Base-by-base conservation (phyloP, 805 yeast genomes). In the Blastobotrys peoriensis region DNA sequence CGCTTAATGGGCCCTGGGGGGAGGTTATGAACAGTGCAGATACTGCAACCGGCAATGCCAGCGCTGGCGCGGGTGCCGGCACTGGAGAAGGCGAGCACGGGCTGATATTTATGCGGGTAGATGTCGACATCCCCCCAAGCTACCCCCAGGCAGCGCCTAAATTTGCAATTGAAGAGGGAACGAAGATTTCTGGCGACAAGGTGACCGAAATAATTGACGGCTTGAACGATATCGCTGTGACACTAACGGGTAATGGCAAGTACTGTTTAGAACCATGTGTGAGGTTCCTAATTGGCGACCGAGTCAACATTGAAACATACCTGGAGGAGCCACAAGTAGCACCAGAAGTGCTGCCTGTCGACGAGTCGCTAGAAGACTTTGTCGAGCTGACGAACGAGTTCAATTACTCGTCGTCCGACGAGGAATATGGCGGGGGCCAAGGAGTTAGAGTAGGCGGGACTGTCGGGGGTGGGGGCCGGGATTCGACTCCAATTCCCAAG, bases 241-340 rank as follows among this genome's bases (percentile, higher is more conserved):
- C 71, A 43, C 81, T 78, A 54, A 70, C 88, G 1, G 69, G 73
- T 25, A 68, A 72, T 30, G 76, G 78, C 23, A 68, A 70, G 48
- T 86, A 79, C 50, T 86, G 96, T 51, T 66, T 93, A 17, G 98
- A 93, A 58, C 81, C 84, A 1, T 78, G 89, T 53, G 61, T 91
- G 45, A 61, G 96, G 36, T 83, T 70, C 55, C 66, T 93, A 2
- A 68, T 88, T 68, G 98, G 98, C 2, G 97, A 87, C 51, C 43
- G 48, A 25, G 47, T 59, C 8, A 36, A 48, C 2, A 41, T 57
- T 1, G 58, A 53, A 4, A 56, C 52, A 13, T 33, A 40, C 21
- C 27, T 36, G 4, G 44, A 33, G 8, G 30, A 25, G 8, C 10
- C 8, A 8, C 8, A 13, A 13, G 10, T 30, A 30, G 21, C 10